Conservation (phyloP, 2,329 filamentous ascomycete species). For the Fusarium illudens region DNA sequence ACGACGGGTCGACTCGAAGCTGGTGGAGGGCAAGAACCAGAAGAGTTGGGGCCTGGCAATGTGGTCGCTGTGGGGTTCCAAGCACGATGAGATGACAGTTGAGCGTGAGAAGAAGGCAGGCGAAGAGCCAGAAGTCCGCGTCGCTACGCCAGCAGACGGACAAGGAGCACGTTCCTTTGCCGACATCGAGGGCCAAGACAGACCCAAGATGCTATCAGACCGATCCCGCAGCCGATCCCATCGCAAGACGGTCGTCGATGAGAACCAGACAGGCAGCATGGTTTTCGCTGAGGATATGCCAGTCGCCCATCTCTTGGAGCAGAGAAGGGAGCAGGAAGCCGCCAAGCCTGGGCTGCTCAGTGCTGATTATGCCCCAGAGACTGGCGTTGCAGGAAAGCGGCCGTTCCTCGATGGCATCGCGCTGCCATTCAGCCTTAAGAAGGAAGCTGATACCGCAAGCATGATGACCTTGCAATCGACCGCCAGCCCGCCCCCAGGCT, state of each 20-base stretch:
- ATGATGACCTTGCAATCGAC: constrained; percentile 71
- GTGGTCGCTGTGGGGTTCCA: constrained; percentile 89
- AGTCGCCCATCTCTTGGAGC: constrained; percentile 54
- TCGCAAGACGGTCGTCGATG: constrained; percentile 59
- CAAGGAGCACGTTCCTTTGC: constrained; percentile 53
- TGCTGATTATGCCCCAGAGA: constrained; percentile 53
- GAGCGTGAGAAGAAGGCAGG: constrained; percentile 64
- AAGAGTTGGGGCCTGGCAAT: constrained; percentile 80
- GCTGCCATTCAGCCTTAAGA: constrained; percentile 74
- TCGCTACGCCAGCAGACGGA: constrained; percentile 52
- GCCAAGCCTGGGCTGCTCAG: constrained; percentile 55
- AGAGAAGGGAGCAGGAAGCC: constrained; percentile 51
- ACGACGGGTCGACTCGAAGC: constrained; percentile 58
- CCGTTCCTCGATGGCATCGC: constrained; percentile 75
- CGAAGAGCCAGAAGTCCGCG: constrained; percentile 43
- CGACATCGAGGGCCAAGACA: constrained; percentile 53
- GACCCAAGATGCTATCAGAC: constrained; percentile 33
- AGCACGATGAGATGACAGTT: constrained; percentile 82
- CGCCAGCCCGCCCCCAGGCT: constrained; percentile 41
- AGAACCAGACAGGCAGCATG: constrained; percentile 55
- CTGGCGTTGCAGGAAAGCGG: constrained; percentile 66
- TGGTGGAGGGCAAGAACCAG: constrained; percentile 59
- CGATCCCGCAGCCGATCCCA: constrained; percentile 53
- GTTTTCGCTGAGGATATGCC: constrained; percentile 51
- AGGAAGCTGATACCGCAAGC: constrained; percentile 71